A percentile compares a stretch with the other conserved stretches of the same genome.
These are phyloP conservation scores for Cladophialophora psammophila DNA, from an alignment of 2,329 filamentous ascomycete species.

Conservation along the genomic window DNA sequence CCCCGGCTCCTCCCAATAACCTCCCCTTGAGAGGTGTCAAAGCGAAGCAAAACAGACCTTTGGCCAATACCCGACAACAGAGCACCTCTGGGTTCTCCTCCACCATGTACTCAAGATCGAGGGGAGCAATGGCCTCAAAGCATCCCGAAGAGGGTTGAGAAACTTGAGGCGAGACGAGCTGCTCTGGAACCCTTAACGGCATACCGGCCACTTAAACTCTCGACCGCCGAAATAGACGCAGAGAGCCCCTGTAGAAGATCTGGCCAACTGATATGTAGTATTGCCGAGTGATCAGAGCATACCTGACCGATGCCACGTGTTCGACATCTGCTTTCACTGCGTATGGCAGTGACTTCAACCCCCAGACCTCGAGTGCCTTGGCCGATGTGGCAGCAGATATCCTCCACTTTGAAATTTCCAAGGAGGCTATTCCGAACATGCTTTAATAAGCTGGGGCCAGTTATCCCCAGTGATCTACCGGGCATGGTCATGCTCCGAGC, in stretches of 20 bases:
- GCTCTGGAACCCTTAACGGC: not conserved
- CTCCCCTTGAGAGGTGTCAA: not conserved
- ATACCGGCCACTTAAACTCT: not conserved
- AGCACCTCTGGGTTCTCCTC: not conserved
- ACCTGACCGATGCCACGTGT: conserved; percentile 16
- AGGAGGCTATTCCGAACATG: not conserved
- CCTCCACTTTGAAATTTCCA: conserved; percentile 2
- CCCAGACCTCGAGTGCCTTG: not conserved
- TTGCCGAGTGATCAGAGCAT: not conserved
- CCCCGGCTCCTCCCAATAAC: not conserved
- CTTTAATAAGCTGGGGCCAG: not conserved
- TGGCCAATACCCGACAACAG: not conserved
- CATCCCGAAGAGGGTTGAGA: not conserved
- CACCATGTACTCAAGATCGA: not conserved
- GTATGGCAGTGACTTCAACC: conserved; percentile 8
- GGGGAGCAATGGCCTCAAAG: not conserved
- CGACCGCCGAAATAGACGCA: not conserved
- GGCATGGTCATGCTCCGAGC: not conserved
- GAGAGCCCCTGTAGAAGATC: conserved; percentile 1
- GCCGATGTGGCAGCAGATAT: not conserved
- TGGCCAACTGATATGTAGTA: not conserved
- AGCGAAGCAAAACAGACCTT: not conserved
- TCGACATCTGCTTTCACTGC: conserved; percentile 10
- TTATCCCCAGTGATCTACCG: conserved; percentile 7
- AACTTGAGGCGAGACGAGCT: not conserved